A percentile compares a stretch with the other conserved stretches of the same genome.
Evolutionary conservation across 1,284 basidiomycete species (phyloP).

Genomic region (Gomphus sp.): DNA sequence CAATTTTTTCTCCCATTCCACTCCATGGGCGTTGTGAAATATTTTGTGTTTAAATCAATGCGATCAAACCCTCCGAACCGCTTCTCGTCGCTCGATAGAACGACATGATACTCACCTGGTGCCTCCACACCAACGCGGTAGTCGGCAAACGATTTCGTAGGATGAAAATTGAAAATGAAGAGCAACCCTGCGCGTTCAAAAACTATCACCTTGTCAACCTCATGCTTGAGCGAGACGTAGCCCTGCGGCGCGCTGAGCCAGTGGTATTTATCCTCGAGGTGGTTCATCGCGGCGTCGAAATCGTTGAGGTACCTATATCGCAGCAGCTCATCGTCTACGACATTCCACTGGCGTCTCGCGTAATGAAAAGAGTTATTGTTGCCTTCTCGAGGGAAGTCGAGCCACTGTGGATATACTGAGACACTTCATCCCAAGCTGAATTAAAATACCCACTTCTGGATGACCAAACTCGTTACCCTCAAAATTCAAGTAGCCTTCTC

Average conservation of each 20-base stretch:
- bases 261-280: constrained; percentile 64
- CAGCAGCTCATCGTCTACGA: constrained; percentile 78
- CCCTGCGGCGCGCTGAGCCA: constrained; percentile 88
- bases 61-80: constrained; percentile 87
- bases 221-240: constrained; percentile 89
- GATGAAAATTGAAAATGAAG: constrained; percentile 97
- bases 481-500: constrained; percentile 97
- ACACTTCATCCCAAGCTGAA: not conserved
- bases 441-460: constrained; percentile 60
- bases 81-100: constrained; percentile 81
- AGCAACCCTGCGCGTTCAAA: constrained; percentile 89
- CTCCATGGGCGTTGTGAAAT: constrained; percentile 76
- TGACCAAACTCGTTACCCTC: constrained; percentile 98
- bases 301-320: constrained; percentile 91
- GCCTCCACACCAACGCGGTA: constrained; percentile 88
- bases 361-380: constrained; percentile 95
- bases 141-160: constrained; percentile 80
- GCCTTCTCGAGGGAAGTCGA: constrained; percentile 95
- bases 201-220: constrained; percentile 85
- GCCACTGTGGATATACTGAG: constrained; percentile 59
- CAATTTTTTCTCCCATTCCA: constrained; percentile 93
- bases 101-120: constrained; percentile 79
- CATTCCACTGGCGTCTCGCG: constrained; percentile 92
- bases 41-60: constrained; percentile 55
- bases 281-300: constrained; percentile 94